Evolutionary conservation across 1,284 basidiomycete genomes (phyloP).

Genomic region (Tilletia caries): DNA sequence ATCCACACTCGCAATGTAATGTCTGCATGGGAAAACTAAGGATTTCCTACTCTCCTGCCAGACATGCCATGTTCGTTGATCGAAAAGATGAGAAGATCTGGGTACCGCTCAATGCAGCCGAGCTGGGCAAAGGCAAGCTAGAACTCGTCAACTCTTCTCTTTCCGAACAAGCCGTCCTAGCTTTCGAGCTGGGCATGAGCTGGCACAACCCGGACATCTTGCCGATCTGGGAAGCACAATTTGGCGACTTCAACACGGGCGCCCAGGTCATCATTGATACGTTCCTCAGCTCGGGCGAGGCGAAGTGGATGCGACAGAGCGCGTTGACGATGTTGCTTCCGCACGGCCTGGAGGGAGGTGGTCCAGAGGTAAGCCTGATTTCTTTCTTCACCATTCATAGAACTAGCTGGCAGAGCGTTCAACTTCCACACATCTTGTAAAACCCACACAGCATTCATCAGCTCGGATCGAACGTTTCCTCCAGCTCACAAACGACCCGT

Average conservation of each 20-base stretch:
- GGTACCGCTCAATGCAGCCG: constrained; percentile 64
- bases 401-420: too few species aligned
- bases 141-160: constrained; percentile 17
- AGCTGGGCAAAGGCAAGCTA: constrained; percentile 9
- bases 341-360: constrained; percentile 67
- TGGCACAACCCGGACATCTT: constrained; percentile 74
- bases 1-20: too few species aligned
- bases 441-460: constrained; percentile 60
- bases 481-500: constrained; percentile 12
- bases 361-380: constrained; percentile 64
- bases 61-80: constrained; percentile 84
- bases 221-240: constrained; percentile 85
- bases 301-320: constrained; percentile 55
- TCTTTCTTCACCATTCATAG: neutral
- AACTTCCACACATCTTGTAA: neutral
- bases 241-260: constrained; percentile 85
- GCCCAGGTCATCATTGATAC: constrained; percentile 79
- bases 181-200: constrained; percentile 83
- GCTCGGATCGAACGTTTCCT: constrained; percentile 66
- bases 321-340: constrained; percentile 34
- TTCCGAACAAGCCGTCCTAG: constrained; percentile 35
- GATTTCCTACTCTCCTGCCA: too few species aligned
- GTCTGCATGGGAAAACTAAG: too few species aligned
- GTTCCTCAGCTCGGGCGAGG: constrained; percentile 75
- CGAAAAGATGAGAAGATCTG: constrained; percentile 71